Conservation (phyloP, 495 filamentous ascomycete species). For the Aspergillus ostianus region DNA sequence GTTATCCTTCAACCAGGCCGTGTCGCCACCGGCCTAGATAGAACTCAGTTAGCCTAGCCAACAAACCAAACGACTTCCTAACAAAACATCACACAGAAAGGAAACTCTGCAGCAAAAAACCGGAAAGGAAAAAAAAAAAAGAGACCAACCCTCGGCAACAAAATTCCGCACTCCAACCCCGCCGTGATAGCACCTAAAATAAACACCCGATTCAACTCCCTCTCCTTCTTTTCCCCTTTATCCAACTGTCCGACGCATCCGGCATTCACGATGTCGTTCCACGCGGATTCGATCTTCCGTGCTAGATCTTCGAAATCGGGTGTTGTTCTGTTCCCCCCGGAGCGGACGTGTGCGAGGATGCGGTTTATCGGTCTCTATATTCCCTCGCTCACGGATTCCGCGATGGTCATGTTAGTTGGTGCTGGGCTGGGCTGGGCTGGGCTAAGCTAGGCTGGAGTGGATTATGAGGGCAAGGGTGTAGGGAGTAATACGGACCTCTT, state of each 20-base stretch:
- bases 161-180: slow-evolving; percentile 25
- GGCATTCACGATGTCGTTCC: slow-evolving; percentile 20
- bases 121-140: background rate
- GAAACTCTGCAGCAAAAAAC: background rate
- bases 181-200: slow-evolving; percentile 26
- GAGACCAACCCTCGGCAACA: slow-evolving; percentile 21
- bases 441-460: too few relatives aligned
- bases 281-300: slow-evolving; percentile 9
- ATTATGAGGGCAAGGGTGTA: too few relatives aligned
- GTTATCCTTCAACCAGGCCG: slow-evolving; percentile 20
- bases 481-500: slow-evolving; percentile 1
- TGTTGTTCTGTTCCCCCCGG: slow-evolving; percentile 18
- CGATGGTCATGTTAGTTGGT: too few relatives aligned
- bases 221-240: background rate
- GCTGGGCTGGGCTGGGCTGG: too few relatives aligned
- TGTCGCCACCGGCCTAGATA: slow-evolving; percentile 21
- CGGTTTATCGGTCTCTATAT: slow-evolving; percentile 19
- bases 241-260: background rate
- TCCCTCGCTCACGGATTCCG: background rate
- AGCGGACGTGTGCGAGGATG: slow-evolving; percentile 25
- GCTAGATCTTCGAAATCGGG: slow-evolving; percentile 21
- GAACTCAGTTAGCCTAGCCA: too few relatives aligned
- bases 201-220: slow-evolving; percentile 22
- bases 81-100: background rate
- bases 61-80: too few relatives aligned